Conservation (phyloP, 768 basidiomycete species). For the Boletus reticulatus region DNA sequence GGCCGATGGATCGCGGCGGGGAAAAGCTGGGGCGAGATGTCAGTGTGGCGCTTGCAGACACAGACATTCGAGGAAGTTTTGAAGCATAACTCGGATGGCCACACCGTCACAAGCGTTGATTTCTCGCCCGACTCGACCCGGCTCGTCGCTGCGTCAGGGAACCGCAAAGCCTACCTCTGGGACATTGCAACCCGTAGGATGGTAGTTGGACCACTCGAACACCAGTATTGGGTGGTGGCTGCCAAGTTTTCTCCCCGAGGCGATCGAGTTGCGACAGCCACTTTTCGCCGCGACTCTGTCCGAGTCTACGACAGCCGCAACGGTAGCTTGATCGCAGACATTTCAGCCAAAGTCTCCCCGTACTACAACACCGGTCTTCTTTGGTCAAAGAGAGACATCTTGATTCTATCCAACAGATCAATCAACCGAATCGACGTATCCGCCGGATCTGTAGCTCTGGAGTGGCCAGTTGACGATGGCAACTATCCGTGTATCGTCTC, state of each 20-base stretch:
- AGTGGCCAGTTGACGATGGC: slow-evolving; percentile 1
- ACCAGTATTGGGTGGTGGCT: slow-evolving; percentile 7
- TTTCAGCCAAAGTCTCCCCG: slow-evolving; percentile 2
- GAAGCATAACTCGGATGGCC: slow-evolving; percentile 1
- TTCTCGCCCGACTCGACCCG: slow-evolving; percentile 8
- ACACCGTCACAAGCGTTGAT: slow-evolving; percentile 9
- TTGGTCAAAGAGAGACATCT: slow-evolving; percentile 1
- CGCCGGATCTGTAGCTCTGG: neutral
- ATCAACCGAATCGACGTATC: neutral
- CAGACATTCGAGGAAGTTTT: slow-evolving; percentile 1
- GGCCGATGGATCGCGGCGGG: slow-evolving; percentile 8
- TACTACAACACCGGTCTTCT: slow-evolving; percentile 15
- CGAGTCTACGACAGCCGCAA: slow-evolving; percentile 5
- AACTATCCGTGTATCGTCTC: slow-evolving; percentile 10
- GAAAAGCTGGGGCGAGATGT: slow-evolving; percentile 7
- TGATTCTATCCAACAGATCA: slow-evolving; percentile 1
- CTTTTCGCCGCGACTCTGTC: neutral
- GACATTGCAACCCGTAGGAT: neutral
- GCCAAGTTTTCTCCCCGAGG: slow-evolving; percentile 14
- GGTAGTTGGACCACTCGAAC: neutral
- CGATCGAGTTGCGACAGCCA: slow-evolving; percentile 8
- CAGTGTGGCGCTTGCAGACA: slow-evolving; percentile 1
- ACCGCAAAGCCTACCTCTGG: slow-evolving; percentile 3
- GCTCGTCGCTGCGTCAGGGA: slow-evolving; percentile 7
- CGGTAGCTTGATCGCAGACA: neutral